Evolutionary conservation across 2,329 filamentous ascomycete species (phyloP).

Genomic region (Bipolaris victoriae): DNA sequence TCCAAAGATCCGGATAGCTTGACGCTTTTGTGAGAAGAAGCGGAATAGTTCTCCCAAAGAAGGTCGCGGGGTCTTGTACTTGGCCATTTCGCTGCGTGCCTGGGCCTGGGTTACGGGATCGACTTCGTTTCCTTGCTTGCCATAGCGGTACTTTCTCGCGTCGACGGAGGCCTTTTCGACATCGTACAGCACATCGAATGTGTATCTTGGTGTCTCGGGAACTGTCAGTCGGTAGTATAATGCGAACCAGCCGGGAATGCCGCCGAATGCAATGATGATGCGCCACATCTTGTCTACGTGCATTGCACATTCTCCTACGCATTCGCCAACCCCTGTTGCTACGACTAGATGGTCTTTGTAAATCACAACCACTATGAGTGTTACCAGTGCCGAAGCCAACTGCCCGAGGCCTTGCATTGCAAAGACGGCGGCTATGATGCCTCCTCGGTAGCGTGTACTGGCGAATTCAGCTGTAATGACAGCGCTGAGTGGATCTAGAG

Average conservation of each 20-base stretch:
- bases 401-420: slow-evolving; percentile 88
- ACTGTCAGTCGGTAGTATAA: slow-evolving; percentile 88
- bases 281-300: slow-evolving; percentile 91
- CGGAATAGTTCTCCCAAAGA: slow-evolving; percentile 65
- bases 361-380: slow-evolving; percentile 73
- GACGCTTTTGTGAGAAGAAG: slow-evolving; percentile 73
- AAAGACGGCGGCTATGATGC: slow-evolving; percentile 87
- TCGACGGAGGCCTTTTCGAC: slow-evolving; percentile 69
- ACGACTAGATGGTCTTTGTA: slow-evolving; percentile 69
- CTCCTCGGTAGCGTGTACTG: slow-evolving; percentile 82
- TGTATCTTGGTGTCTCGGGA: slow-evolving; percentile 86
- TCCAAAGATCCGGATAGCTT: slow-evolving; percentile 72
- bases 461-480: slow-evolving; percentile 90
- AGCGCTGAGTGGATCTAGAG: slow-evolving; percentile 70
- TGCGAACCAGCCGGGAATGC: slow-evolving; percentile 78
- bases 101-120: slow-evolving; percentile 70
- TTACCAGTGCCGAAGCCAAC: slow-evolving; percentile 74
- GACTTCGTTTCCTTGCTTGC: slow-evolving; percentile 62
- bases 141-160: slow-evolving; percentile 73
- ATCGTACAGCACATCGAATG: slow-evolving; percentile 79
- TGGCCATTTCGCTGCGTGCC: slow-evolving; percentile 52
- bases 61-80: slow-evolving; percentile 42
- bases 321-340: slow-evolving; percentile 60
- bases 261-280: slow-evolving; percentile 78
- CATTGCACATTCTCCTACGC: slow-evolving; percentile 67